Conservation (phyloP, 495 filamentous ascomycete genomes). For the Xylaria scruposa region DNA sequence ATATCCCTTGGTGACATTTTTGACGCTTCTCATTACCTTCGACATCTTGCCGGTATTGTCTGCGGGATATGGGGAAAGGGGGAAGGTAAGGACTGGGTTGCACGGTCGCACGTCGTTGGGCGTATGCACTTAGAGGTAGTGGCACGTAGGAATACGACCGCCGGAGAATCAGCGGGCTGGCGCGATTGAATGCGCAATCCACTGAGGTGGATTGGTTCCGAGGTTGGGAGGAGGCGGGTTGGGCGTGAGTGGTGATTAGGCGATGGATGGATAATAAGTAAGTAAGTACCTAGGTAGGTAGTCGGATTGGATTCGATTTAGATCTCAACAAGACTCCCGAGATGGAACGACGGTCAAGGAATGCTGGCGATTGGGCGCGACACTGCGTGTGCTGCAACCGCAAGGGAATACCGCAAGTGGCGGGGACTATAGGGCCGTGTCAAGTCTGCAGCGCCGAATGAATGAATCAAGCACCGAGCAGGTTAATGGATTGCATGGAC, state of each 20-base stretch:
- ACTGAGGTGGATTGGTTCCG: slow-evolving; percentile 2
- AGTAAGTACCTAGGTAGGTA: too few relatives aligned
- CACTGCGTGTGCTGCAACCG: background rate
- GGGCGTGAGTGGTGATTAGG: slow-evolving; percentile 21
- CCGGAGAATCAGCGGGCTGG: background rate
- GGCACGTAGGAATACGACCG: background rate
- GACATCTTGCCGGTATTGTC: slow-evolving; percentile 71
- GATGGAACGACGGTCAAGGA: background rate
- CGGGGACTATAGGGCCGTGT: background rate
- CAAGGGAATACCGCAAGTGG: background rate
- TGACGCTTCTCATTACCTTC: slow-evolving; percentile 96
- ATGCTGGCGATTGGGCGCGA: slow-evolving; percentile 1
- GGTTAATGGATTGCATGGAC: slow-evolving; percentile 13
- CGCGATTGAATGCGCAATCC: slow-evolving; percentile 27
- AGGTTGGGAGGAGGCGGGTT: slow-evolving; percentile 17
- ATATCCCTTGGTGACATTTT: slow-evolving; percentile 99
- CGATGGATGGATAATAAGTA: background rate
- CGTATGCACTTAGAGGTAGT: background rate
- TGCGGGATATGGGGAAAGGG: slow-evolving; percentile 16
- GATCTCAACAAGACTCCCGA: background rate
- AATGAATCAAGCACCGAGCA: slow-evolving; percentile 5
- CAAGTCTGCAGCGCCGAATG: background rate
- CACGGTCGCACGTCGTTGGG: slow-evolving; percentile 22
- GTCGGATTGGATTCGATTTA: slow-evolving; percentile 3
- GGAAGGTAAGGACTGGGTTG: slow-evolving; percentile 11